These are phyloP conservation scores for Metschnikowia lachancei DNA, from an alignment of 805 yeast genomes.

Conservation along the genomic window DNA sequence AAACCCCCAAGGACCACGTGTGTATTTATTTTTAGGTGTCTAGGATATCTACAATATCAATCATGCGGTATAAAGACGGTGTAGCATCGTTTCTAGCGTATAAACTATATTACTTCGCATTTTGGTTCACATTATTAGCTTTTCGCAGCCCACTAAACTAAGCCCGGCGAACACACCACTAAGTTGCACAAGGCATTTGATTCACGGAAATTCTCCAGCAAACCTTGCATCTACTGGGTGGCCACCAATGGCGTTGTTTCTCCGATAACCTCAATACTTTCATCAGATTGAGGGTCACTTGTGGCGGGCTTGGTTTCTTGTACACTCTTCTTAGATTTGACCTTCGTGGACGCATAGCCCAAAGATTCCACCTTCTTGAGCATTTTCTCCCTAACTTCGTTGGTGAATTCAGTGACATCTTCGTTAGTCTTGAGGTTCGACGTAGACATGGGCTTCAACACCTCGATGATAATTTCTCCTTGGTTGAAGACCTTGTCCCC, in stretches of 20 bases:
- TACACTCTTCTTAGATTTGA: neutral
- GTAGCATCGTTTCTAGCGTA: too few species aligned
- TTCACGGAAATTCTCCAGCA: neutral
- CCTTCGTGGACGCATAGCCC: conserved; percentile 35
- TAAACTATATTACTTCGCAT: too few species aligned
- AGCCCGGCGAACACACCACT: too few species aligned
- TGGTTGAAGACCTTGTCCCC: conserved; percentile 61
- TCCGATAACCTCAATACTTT: conserved; percentile 18
- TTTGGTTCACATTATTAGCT: too few species aligned
- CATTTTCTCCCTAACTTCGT: conserved; percentile 61
- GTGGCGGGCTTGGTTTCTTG: neutral
- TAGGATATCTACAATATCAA: too few species aligned
- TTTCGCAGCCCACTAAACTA: too few species aligned
- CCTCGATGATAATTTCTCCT: conserved; percentile 76
- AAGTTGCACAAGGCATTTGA: neutral
- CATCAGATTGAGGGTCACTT: conserved; percentile 12
- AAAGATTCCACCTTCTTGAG: conserved; percentile 33
- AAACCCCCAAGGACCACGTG: too few species aligned
- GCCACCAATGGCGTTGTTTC: conserved; percentile 21
- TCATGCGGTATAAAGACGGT: too few species aligned
- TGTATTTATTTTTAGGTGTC: too few species aligned
- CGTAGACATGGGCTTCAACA: conserved; percentile 78
- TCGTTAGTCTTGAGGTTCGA: conserved; percentile 60
- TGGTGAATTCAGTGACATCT: conserved; percentile 62
- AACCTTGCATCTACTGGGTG: conserved; percentile 8